Base-by-base conservation (phyloP, 495 filamentous ascomycete species). In the Aspergillus homomorphus region DNA sequence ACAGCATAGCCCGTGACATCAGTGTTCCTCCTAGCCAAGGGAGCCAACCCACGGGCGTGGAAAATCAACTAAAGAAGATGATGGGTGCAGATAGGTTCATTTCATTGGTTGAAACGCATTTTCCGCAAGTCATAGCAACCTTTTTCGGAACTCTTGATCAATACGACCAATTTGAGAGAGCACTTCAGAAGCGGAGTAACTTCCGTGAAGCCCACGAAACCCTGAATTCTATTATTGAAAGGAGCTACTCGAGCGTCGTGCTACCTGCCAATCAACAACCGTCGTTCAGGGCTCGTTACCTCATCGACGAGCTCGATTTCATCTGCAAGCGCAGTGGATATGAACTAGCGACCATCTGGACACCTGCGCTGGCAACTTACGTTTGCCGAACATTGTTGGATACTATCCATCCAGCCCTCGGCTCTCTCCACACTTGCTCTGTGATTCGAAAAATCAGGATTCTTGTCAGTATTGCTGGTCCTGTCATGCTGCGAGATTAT, bases 361-460 rank as follows among this genome's bases (percentile, higher is more conserved):
- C 86, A 1, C 85, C 90, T 22, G 75, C 86, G 10, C 75, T 92
- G 23, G 85, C 89, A 30, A 84, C 85, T 0, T 88, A 87, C 63
- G 82, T 96, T 16, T 86, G 88, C 48, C 86, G 95, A 21, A 86
- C 83, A 46, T 77, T 98, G 10, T 73, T 97, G 26, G 85, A 90
- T 66, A 85, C 87, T 3, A 86, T 96, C 48, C 85, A 96, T 66
- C 85, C 89, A n/a, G 91, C 92, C 1, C 74, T 96, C 12, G 95
- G 94, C 2, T 88, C 93, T 16, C 76, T 96, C 14, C 87, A 96
- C 72, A 87, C 89, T 38, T 96, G 90, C 66, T 85, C 90, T 9
- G 84, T 96, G 3, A 82, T 99, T 43, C 86, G 92, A 30, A 96
- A 92, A 61, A 81, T 98, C 33, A 80, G 91, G 51, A 83, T 96